phyloP scores from a whole-genome alignment of 768 basidiomycete species.

The Podaxis carcinomalis region DNA sequence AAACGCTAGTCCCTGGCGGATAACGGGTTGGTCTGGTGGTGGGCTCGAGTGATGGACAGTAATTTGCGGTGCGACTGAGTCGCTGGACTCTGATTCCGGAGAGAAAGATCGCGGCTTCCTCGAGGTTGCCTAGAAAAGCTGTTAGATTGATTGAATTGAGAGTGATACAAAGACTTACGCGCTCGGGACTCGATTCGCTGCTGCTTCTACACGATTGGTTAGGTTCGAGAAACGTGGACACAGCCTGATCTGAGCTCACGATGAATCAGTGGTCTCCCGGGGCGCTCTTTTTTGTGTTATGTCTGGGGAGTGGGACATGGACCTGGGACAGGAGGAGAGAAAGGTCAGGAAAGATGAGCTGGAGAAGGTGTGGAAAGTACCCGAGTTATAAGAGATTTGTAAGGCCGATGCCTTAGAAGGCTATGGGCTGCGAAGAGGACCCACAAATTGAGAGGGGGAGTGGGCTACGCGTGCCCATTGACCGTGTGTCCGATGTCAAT shows the following conservation, averaged over 20 bases:
- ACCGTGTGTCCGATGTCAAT: neutral
- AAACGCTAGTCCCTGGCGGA: constrained; percentile 60
- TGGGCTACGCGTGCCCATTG: constrained; percentile 3
- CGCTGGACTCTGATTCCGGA: constrained; percentile 38
- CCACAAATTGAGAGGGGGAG: constrained; percentile 3
- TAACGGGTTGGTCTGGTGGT: constrained; percentile 43
- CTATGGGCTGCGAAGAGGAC: constrained; percentile 7
- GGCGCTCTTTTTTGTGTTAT: neutral
- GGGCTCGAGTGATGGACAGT: constrained; percentile 46
- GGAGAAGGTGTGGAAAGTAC: neutral
- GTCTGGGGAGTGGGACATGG: constrained; percentile 9
- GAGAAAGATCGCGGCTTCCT: constrained; percentile 42
- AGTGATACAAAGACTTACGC: constrained; percentile 29
- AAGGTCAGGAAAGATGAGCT: neutral
- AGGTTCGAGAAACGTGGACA: neutral
- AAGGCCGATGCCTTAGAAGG: constrained; percentile 4
- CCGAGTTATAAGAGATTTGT: neutral
- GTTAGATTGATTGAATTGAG: neutral
- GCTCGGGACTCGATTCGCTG: constrained; percentile 48
- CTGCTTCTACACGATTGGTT: constrained; percentile 40
- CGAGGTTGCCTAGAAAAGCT: constrained; percentile 27
- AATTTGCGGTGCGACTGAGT: constrained; percentile 32
- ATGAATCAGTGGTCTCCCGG: constrained; percentile 20
- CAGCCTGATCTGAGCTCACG: constrained; percentile 23
- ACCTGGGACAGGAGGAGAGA: neutral